Evolutionary conservation across 495 filamentous ascomycete species (phyloP).

Genomic region (Patellaria atrata): DNA sequence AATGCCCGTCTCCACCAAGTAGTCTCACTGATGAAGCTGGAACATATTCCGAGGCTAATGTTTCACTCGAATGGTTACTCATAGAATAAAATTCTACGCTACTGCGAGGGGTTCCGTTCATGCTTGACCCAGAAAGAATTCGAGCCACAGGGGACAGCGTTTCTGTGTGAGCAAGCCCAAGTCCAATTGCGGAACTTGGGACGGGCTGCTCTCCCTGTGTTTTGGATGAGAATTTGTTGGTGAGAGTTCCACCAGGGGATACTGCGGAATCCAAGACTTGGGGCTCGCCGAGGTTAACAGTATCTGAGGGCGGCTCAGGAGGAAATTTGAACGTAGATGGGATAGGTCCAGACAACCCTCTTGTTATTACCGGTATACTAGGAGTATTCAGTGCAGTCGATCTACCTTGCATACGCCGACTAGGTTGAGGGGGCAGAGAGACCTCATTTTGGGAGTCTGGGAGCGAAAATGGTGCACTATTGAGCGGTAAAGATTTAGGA

Average conservation of each 20-base stretch:
- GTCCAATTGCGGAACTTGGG: too few species aligned
- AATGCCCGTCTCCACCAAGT: slow-evolving; percentile 38
- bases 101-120: slow-evolving; percentile 58
- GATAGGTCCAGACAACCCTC: slow-evolving; percentile 28
- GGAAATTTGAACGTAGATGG: slow-evolving; percentile 54
- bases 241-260: slow-evolving; percentile 10
- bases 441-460: slow-evolving; percentile 15
- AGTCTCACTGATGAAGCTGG: slow-evolving; percentile 42
- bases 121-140: slow-evolving; percentile 58
- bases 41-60: slow-evolving; percentile 80
- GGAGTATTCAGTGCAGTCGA: slow-evolving; percentile 18
- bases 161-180: slow-evolving; percentile 7
- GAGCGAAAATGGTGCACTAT: slow-evolving; percentile 11
- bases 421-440: slow-evolving; percentile 12
- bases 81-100: slow-evolving; percentile 90
- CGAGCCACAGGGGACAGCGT: slow-evolving; percentile 44
- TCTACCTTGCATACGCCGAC: slow-evolving; percentile 24
- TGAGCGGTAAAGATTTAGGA: slow-evolving; percentile 15
- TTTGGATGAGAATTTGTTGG: neutral
- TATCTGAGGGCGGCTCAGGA: slow-evolving; percentile 27
- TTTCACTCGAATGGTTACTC: slow-evolving; percentile 89
- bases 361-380: slow-evolving; percentile 23
- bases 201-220: neutral
- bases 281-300: slow-evolving; percentile 10
- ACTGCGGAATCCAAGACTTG: slow-evolving; percentile 7